Conservation (phyloP, 345 rosid species). For the Bretschneidera sinensis region DNA sequence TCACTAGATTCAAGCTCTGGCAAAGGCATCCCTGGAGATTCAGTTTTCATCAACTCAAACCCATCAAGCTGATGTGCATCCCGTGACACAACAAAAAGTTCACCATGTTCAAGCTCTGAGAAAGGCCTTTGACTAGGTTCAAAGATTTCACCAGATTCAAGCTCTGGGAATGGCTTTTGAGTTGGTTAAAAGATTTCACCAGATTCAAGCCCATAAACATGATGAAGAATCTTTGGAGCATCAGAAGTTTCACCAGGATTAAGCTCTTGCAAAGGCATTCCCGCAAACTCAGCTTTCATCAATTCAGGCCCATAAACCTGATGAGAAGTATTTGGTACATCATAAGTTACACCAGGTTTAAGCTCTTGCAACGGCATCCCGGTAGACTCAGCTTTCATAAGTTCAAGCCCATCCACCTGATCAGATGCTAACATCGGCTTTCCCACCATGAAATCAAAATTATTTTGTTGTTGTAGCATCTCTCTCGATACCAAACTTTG, state of each 20-base stretch:
- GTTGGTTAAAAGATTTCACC: too few relatives aligned
- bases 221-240: too few relatives aligned
- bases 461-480: not conserved
- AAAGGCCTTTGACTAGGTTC: too few relatives aligned
- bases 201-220: too few relatives aligned
- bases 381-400: slow-evolving; percentile 1
- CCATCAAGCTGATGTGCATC: too few relatives aligned
- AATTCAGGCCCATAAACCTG: not conserved
- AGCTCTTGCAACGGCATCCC: slow-evolving; percentile 5
- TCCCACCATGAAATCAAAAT: slow-evolving; percentile 11
- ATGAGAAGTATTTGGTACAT: not conserved
- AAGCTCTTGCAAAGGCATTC: not conserved
- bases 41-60: too few relatives aligned
- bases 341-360: not conserved
- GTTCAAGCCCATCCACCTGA: slow-evolving; percentile 10
- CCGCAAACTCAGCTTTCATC: not conserved
- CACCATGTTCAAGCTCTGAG: too few relatives aligned
- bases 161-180: too few relatives aligned
- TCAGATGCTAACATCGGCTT: slow-evolving; percentile 8
- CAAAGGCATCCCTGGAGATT: not conserved
- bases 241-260: not conserved
- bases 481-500: not conserved
- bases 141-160: too few relatives aligned
- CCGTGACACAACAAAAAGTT: too few relatives aligned
- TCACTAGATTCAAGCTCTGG: slow-evolving; percentile 3